Conservation (phyloP, 2,329 filamentous ascomycete species). For the Aspergillus brasiliensis region DNA sequence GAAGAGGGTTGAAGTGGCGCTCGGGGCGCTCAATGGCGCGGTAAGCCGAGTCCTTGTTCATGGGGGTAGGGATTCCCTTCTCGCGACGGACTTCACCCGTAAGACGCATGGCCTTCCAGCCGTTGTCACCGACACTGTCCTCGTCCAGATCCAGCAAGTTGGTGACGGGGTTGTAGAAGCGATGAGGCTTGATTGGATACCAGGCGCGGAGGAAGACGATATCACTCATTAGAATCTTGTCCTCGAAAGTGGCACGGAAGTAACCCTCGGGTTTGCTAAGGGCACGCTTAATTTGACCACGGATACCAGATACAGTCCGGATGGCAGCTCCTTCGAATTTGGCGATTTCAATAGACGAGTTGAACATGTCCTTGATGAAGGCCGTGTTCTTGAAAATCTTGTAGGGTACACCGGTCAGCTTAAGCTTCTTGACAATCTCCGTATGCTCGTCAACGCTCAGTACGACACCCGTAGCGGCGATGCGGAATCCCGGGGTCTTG, state of each 20-base stretch:
- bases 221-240: constrained; percentile 96
- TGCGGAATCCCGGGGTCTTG: constrained; percentile 84
- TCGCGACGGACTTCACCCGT: constrained; percentile 87
- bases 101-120: constrained; percentile 89
- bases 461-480: constrained; percentile 91
- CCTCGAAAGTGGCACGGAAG: constrained; percentile 96
- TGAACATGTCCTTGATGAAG: constrained; percentile 99
- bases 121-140: constrained; percentile 33
- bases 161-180: constrained; percentile 95
- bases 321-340: constrained; percentile 97
- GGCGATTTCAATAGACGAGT: constrained; percentile 85
- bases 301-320: constrained; percentile 91
- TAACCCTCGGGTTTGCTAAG: constrained; percentile 90
- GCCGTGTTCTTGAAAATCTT: constrained; percentile 99
- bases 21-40: constrained; percentile 60
- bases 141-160: constrained; percentile 72
- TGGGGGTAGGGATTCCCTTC: constrained; percentile 72
- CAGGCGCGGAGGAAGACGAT: constrained; percentile 95
- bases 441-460: constrained; percentile 92
- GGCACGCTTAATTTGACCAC: constrained; percentile 96
- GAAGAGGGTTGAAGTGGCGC: constrained; percentile 73
- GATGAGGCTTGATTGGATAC: constrained; percentile 93
- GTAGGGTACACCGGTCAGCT: constrained; percentile 88
- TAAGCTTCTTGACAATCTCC: constrained; percentile 99
- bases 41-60: constrained; percentile 84